Percentiles rank a stretch among this genome's conserved stretches.
These are phyloP conservation scores for Micractinium conductrix DNA, from an alignment of 139 green algal genomes.

Conservation along the genomic window DNA sequence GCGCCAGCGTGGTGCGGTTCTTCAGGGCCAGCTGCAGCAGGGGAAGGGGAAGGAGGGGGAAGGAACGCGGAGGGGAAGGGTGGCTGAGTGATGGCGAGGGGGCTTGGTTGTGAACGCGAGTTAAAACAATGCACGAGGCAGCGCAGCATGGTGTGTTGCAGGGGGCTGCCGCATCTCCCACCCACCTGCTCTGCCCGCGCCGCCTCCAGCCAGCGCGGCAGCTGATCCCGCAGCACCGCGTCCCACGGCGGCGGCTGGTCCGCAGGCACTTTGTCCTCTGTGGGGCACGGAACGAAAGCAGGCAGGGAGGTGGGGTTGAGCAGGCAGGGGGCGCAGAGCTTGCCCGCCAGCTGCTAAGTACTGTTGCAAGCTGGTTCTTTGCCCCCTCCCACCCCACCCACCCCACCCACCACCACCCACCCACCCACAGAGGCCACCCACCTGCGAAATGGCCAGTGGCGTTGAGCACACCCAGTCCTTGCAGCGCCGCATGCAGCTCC, in stretches of 20 bases:
- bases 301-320: too few species aligned
- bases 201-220: background rate
- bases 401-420: too few species aligned
- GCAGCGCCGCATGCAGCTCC: background rate
- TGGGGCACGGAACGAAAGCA: too few species aligned
- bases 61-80: background rate
- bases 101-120: background rate
- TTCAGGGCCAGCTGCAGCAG: conserved; percentile 21
- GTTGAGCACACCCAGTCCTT: background rate
- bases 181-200: background rate
- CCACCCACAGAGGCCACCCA: too few species aligned
- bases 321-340: too few species aligned
- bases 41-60: background rate
- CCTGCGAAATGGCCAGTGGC: background rate
- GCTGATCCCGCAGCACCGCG: background rate
- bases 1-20: background rate
- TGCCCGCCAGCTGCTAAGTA: too few species aligned
- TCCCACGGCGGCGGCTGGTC: conserved; percentile 7
- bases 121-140: background rate
- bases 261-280: too few species aligned
- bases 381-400: too few species aligned
- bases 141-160: background rate
- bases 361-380: too few species aligned
- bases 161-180: background rate
- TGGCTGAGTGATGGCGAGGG: background rate